These are phyloP conservation scores for Adansonia grandidieri DNA, from an alignment of 441 rosid genomes.

Conservation along the genomic window DNA sequence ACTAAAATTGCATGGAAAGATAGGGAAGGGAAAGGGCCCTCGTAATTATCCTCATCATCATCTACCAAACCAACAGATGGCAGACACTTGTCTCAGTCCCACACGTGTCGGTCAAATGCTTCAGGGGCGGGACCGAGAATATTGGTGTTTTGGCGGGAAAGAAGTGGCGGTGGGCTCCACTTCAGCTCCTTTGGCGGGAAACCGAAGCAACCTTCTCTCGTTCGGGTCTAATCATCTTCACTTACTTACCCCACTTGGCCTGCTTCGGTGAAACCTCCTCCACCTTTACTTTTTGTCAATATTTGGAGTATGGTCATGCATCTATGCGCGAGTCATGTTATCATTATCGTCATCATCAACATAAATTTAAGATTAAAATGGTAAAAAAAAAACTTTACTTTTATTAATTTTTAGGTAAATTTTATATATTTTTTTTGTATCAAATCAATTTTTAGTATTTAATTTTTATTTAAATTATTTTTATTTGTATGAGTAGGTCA, in stretches of 20 bases:
- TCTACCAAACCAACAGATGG: conserved; percentile 4
- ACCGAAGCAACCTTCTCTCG: conserved; percentile 27
- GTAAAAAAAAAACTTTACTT: no score
- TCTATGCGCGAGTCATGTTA: neutral
- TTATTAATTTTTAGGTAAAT: no score
- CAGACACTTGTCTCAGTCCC: neutral
- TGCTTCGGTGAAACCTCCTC: neutral
- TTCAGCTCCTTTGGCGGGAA: conserved; percentile 51
- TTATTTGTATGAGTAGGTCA: no score
- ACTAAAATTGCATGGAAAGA: neutral
- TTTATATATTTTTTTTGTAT: no score
- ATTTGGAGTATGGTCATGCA: neutral
- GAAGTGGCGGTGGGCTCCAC: conserved; percentile 34
- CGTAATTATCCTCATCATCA: neutral
- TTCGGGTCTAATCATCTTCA: conserved; percentile 30
- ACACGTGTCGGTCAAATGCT: conserved; percentile 21
- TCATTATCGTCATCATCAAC: neutral
- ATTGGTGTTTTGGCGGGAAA: conserved; percentile 40
- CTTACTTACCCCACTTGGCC: conserved; percentile 36
- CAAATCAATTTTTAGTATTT: no score
- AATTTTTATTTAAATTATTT: no score
- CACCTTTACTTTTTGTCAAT: neutral
- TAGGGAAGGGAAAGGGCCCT: neutral
- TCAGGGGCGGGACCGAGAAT: neutral
- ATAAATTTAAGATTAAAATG: no score